Evolutionary conservation across 139 green algal genomes (phyloP).

Genomic region (Haematococcus lacustris): DNA sequence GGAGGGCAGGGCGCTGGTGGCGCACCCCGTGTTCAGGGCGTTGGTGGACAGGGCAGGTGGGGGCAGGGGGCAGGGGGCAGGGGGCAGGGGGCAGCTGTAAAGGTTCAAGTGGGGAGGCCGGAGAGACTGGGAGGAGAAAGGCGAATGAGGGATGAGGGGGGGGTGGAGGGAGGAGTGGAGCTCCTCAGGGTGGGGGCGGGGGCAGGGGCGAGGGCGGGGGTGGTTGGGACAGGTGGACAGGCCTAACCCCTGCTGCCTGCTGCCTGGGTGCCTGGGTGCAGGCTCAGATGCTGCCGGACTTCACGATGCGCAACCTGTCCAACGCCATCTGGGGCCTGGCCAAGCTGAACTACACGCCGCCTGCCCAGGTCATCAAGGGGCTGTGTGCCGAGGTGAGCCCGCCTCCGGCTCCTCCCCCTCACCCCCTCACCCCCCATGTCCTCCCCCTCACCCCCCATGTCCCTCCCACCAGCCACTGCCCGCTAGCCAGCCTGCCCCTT

Average conservation of each 20-base stretch:
- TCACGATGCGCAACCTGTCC: not conserved
- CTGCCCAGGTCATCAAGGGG: too few relatives aligned
- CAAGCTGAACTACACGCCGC: not conserved
- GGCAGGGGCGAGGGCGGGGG: not conserved
- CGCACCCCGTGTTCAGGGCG: not conserved
- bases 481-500: too few relatives aligned
- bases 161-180: not conserved
- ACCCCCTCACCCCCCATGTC: too few relatives aligned
- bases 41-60: not conserved
- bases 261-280: not conserved
- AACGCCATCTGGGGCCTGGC: constrained; percentile 1
- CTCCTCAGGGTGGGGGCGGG: not conserved
- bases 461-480: too few relatives aligned
- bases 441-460: too few relatives aligned
- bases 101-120: not conserved
- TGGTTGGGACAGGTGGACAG: not conserved
- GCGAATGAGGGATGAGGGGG: not conserved
- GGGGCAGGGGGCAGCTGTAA: not conserved
- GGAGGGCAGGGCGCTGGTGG: not conserved
- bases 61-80: not conserved
- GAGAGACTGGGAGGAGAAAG: not conserved
- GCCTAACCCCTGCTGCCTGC: not conserved
- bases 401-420: too few relatives aligned
- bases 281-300: not conserved
- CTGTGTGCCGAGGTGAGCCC: too few relatives aligned